Evolutionary conservation across 1,284 basidiomycete species (phyloP).

Genomic region (Apiotrichum montevideense): DNA sequence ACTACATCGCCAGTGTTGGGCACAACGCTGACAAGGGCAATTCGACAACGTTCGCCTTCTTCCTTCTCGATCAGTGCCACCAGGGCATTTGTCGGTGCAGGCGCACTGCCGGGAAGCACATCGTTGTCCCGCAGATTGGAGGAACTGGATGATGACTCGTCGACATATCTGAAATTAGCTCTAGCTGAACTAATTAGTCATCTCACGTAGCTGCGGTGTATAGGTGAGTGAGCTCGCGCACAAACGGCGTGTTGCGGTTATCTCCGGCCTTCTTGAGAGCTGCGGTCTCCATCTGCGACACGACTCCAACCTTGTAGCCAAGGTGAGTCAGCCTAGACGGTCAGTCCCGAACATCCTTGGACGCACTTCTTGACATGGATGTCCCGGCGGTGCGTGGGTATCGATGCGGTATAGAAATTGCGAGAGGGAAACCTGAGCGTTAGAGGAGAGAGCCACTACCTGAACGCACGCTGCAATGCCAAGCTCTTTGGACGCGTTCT

Average conservation of each 20-base stretch:
- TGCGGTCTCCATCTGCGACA: constrained; percentile 89
- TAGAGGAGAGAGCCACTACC: background rate
- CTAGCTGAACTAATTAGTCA: no score
- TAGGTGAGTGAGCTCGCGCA: constrained; percentile 68
- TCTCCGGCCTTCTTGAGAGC: constrained; percentile 88
- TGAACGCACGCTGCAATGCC: constrained; percentile 59
- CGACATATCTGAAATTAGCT: constrained; percentile 35
- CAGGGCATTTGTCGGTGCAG: constrained; percentile 39
- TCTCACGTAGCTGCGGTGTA: constrained; percentile 84
- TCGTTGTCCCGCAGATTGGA: constrained; percentile 34
- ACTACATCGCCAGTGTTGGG: constrained; percentile 85
- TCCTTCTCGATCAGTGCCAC: constrained; percentile 60
- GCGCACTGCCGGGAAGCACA: constrained; percentile 29
- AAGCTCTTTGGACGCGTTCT: constrained; percentile 72
- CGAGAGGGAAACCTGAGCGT: constrained; percentile 56
- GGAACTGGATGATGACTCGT: constrained; percentile 38
- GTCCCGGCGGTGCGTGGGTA: constrained; percentile 72
- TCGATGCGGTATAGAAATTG: constrained; percentile 75
- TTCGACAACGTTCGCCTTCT: constrained; percentile 55
- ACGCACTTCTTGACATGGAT: constrained; percentile 80
- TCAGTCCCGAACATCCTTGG: background rate
- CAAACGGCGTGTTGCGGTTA: constrained; percentile 74
- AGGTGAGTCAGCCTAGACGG: constrained; percentile 65
- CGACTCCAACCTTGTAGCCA: constrained; percentile 85
- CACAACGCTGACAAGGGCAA: constrained; percentile 73